Base-by-base conservation (phyloP, 352 stramenopile species). In the Aphanomyces cochlioides region DNA sequence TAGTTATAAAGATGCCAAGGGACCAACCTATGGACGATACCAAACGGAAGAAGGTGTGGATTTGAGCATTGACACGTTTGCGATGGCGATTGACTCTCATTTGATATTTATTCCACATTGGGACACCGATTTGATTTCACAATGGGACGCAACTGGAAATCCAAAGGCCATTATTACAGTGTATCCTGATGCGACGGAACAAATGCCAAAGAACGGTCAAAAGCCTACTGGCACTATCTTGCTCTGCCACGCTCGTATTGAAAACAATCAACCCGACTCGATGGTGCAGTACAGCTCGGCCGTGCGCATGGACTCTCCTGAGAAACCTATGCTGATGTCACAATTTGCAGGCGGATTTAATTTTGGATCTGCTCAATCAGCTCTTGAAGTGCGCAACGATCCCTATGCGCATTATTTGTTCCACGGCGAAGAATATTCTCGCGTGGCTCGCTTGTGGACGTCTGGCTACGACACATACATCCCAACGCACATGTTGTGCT, bases 11-110 rank as follows among this genome's bases (percentile, higher is more conserved):
- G 80, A 87, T 66, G 85, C 85, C 0, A 91, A 78, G 73, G 85
- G 85, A 15, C 85, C 85, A 0, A 93, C 85, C 19, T 75, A 77
- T 17, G 85, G 82, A 36, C 79, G 85, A 13, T 93, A 90, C 60
- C 78, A 87, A 73, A 89, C 85, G 15, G 85, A 90, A 70, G 85
- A 90, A 57, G 82, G 79, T 40, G 90, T 93, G 66, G 59, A 67
- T 58, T 57, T 67, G 47, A 10, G 17, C 37, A 56, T 53, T 10
- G 57, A 66, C n/a, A 50, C 7, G 2, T 66, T 66, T 56, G 41
- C n/a, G 7, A 2, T 66, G 37, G 57, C 57, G 12, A 56, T 66
- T 28, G 57, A 66, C 41, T 66, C 57, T n/a, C 57, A 66, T 28
- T 53, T 38, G 37, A 7, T 66, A 17, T 66, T 66, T 28, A 66